Conservation (phyloP, 345 rosid species). For the Physaria fendleri region DNA sequence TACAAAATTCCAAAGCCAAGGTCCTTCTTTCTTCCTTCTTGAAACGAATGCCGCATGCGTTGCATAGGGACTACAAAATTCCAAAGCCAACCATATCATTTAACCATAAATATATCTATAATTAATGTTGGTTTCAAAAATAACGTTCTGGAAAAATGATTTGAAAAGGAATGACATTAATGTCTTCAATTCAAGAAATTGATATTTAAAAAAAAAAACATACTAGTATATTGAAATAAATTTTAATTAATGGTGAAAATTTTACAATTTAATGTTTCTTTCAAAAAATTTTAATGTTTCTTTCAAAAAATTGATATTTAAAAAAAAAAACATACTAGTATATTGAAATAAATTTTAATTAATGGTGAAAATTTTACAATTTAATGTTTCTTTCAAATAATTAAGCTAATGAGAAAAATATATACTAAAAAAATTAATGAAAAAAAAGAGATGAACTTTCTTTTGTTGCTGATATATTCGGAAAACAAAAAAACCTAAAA, state of each 20-base stretch:
- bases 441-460: no score
- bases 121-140: no score
- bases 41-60: constrained; percentile 93
- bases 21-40: constrained; percentile 92
- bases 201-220: background rate
- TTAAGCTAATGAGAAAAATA: no score
- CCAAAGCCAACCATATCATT: constrained; percentile 24
- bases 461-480: no score
- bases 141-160: no score
- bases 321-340: background rate
- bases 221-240: background rate
- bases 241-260: background rate
- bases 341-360: background rate
- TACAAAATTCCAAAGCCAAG: constrained; percentile 48
- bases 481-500: no score
- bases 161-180: no score
- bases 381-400: background rate
- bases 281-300: no score
- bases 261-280: background rate
- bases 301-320: background rate
- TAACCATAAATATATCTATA: no score
- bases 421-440: no score
- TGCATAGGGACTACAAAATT: constrained; percentile 71
- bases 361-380: background rate
- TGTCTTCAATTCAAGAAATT: background rate